A percentile compares a stretch with the other conserved stretches of the same genome.
These are phyloP conservation scores for Colletotrichum cereale DNA, from an alignment of 2,329 filamentous ascomycete genomes.

Conservation along the genomic window DNA sequence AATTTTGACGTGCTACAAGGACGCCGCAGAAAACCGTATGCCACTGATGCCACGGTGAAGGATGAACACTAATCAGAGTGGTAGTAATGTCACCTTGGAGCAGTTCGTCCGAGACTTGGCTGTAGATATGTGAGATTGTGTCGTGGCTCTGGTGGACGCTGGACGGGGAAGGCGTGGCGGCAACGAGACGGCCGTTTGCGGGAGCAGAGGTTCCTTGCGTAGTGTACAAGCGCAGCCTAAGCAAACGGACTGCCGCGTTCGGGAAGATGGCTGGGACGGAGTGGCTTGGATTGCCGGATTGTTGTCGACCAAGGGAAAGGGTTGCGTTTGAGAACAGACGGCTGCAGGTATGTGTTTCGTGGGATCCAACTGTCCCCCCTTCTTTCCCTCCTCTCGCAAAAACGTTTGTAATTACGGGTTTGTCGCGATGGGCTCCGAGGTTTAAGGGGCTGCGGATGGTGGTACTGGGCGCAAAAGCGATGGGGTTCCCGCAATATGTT, in stretches of 20 bases:
- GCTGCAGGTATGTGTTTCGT: not conserved
- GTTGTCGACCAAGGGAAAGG: slow-evolving; percentile 8
- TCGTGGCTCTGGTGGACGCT: slow-evolving; percentile 22
- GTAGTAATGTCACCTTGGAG: not conserved
- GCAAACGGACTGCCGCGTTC: slow-evolving; percentile 30
- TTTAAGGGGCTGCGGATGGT: slow-evolving; percentile 37
- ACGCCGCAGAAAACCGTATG: slow-evolving; percentile 11
- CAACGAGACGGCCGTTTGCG: slow-evolving; percentile 26
- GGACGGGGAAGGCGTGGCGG: slow-evolving; percentile 17
- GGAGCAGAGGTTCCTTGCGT: slow-evolving; percentile 25
- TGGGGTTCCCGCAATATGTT: slow-evolving; percentile 25
- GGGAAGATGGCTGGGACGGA: slow-evolving; percentile 27
- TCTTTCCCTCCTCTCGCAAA: slow-evolving; percentile 31
- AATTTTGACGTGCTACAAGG: slow-evolving; percentile 7
- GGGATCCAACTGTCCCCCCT: slow-evolving; percentile 11
- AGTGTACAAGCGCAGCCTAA: slow-evolving; percentile 29
- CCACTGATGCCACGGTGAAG: not conserved
- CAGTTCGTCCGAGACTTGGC: slow-evolving; percentile 5
- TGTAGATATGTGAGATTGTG: slow-evolving; percentile 32
- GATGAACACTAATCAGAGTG: not conserved
- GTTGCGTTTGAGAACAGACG: slow-evolving; percentile 13
- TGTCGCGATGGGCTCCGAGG: slow-evolving; percentile 23
- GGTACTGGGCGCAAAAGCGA: slow-evolving; percentile 13
- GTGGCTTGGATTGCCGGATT: slow-evolving; percentile 14
- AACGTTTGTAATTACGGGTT: slow-evolving; percentile 5